phyloP scores from a whole-genome alignment of 306 rosid species.

The Ochetophila trinervis region DNA sequence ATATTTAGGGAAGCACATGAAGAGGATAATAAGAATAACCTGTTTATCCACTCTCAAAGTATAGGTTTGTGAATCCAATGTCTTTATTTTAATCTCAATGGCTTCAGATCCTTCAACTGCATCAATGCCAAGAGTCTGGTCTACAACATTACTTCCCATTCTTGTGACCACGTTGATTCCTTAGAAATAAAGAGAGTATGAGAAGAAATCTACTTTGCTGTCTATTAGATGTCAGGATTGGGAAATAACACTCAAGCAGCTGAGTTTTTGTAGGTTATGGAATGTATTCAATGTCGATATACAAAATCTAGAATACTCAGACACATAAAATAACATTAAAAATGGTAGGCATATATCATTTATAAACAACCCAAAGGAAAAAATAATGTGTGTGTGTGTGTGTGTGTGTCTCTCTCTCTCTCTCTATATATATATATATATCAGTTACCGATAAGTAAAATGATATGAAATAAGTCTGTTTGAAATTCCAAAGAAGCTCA shows the following conservation, averaged over 20 bases:
- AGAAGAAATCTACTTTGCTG: constrained; percentile 6
- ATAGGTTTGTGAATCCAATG: constrained; percentile 88
- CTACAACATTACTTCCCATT: constrained; percentile 64
- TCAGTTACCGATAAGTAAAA: no score
- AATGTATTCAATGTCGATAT: neutral
- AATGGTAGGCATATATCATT: no score
- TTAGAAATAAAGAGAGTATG: constrained; percentile 18
- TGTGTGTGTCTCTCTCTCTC: no score
- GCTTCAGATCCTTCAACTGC: constrained; percentile 63
- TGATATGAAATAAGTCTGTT: no score
- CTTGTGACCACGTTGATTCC: constrained; percentile 38
- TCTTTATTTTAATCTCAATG: constrained; percentile 89
- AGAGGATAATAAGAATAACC: constrained; percentile 37
- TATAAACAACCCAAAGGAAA: no score
- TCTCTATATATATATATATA: no score
- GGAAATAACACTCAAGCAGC: neutral
- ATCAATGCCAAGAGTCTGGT: constrained; percentile 31
- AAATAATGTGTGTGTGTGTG: no score
- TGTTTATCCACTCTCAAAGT: constrained; percentile 95
- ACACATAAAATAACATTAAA: no score
- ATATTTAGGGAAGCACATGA: neutral
- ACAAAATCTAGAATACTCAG: no score
- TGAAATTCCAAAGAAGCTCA: no score
- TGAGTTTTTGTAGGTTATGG: neutral
- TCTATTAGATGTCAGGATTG: constrained; percentile 1